A percentile compares a stretch with the other conserved stretches of the same genome.
Evolutionary conservation across 805 yeast species (phyloP).

Genomic region (Blastobotrys mokoenaii): DNA sequence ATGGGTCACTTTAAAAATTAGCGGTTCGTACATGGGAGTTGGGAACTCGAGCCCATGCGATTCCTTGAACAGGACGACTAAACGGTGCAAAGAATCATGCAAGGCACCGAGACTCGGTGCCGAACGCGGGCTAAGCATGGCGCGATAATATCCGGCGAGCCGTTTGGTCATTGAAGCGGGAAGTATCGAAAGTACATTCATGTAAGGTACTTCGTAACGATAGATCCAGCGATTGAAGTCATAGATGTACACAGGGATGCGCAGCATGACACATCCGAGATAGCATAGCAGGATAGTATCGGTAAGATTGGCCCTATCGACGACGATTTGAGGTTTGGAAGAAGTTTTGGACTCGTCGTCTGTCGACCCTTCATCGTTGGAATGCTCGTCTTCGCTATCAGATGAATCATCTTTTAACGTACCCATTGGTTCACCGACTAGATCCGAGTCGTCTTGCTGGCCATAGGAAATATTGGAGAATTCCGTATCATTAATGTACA

Average conservation of each 20-base stretch:
- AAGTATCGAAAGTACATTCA: slow-evolving; percentile 10
- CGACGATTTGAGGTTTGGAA: slow-evolving; percentile 30
- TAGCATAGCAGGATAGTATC: slow-evolving; percentile 27
- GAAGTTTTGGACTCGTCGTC: slow-evolving; percentile 2
- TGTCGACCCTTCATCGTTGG: slow-evolving; percentile 7
- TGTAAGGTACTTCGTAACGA: slow-evolving; percentile 26
- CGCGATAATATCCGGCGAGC: slow-evolving; percentile 6
- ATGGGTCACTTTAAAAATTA: slow-evolving; percentile 34
- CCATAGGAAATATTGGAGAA: slow-evolving; percentile 4
- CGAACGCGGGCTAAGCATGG: slow-evolving; percentile 8
- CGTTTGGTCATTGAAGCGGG: slow-evolving; percentile 11
- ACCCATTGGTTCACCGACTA: background rate
- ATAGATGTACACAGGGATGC: slow-evolving; percentile 19
- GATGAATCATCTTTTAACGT: slow-evolving; percentile 5
- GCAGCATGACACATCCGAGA: slow-evolving; percentile 17
- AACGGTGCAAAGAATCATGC: slow-evolving; percentile 4
- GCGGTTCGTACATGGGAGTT: slow-evolving; percentile 29
- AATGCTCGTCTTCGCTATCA: slow-evolving; percentile 16
- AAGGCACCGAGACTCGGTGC: slow-evolving; percentile 7
- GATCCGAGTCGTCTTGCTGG: background rate
- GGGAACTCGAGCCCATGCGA: slow-evolving; percentile 9
- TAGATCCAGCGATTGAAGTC: slow-evolving; percentile 24
- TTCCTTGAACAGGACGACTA: slow-evolving; percentile 4
- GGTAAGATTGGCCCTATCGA: slow-evolving; percentile 6
- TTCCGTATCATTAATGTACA: slow-evolving; percentile 20